These are phyloP conservation scores for Trypanosoma melophagium DNA, from an alignment of 208 protist genomes.

Conservation along the genomic window DNA sequence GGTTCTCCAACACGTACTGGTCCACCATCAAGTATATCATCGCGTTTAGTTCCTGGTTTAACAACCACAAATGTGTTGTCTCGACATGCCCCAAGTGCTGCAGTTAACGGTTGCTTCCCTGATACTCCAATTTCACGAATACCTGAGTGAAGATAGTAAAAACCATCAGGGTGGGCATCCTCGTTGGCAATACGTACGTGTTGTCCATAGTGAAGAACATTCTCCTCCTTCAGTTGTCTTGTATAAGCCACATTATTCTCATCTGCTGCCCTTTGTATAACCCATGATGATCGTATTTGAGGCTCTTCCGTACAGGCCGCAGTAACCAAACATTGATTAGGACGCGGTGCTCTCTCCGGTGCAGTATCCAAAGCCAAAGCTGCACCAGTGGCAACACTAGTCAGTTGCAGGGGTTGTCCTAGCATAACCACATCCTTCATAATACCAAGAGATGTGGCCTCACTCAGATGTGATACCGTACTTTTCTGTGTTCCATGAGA, in stretches of 20 bases:
- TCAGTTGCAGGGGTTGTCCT: conserved; percentile 50
- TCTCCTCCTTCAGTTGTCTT: conserved; percentile 35
- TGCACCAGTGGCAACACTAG: conserved; percentile 44
- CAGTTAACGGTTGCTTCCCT: conserved; percentile 45
- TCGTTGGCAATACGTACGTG: conserved; percentile 76
- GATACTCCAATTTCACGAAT: conserved; percentile 28
- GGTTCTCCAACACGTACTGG: conserved; percentile 63
- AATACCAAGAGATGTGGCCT: conserved; percentile 32
- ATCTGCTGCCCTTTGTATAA: conserved; percentile 60
- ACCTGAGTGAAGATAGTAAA: conserved; percentile 70
- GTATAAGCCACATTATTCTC: conserved; percentile 74
- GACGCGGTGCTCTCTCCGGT: conserved; percentile 8
- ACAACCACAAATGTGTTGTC: conserved; percentile 79
- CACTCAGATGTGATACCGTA: conserved; percentile 26
- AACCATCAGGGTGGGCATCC: conserved; percentile 48
- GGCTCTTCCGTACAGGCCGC: conserved; percentile 20
- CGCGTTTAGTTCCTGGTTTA: conserved; percentile 41
- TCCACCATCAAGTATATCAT: conserved; percentile 53
- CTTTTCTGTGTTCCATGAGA: background rate
- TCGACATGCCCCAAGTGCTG: conserved; percentile 40
- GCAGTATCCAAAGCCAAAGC: conserved; percentile 61
- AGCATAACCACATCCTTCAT: conserved; percentile 42
- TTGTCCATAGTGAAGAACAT: conserved; percentile 86
- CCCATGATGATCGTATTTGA: conserved; percentile 74
- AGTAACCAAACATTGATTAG: conserved; percentile 34